phyloP scores from a whole-genome alignment of 202 grass and related monocot species.

The Elaeis oleifera region DNA sequence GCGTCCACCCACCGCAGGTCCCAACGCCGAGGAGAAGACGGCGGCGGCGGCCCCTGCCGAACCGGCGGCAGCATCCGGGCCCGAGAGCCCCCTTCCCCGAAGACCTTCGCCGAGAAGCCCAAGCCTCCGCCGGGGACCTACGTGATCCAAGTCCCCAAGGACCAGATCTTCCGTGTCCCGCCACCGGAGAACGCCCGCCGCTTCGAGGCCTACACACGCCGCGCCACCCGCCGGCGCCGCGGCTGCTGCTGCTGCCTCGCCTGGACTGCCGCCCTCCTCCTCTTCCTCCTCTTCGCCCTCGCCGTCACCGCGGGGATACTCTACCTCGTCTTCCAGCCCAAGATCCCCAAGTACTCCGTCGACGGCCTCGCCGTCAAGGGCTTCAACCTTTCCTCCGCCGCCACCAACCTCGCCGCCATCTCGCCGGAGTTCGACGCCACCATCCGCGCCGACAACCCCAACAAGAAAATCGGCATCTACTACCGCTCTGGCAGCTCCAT shows the following conservation, averaged over 20 bases:
- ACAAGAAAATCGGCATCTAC: slow-evolving; percentile 49
- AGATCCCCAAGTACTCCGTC: slow-evolving; percentile 38
- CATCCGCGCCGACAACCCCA: slow-evolving; percentile 51
- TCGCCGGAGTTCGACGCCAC: slow-evolving; percentile 44
- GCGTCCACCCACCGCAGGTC: slow-evolving; percentile 22
- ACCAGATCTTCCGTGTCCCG: slow-evolving; percentile 63
- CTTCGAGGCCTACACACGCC: slow-evolving; percentile 60
- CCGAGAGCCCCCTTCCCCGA: slow-evolving; percentile 37
- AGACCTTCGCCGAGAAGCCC: neutral
- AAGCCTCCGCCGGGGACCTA: slow-evolving; percentile 21
- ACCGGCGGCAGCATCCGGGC: slow-evolving; percentile 35
- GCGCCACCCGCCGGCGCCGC: slow-evolving; percentile 29
- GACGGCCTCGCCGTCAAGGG: slow-evolving; percentile 35
- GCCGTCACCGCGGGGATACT: slow-evolving; percentile 16
- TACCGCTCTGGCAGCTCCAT: slow-evolving; percentile 41
- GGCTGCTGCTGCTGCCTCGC: slow-evolving; percentile 42
- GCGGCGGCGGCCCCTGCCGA: slow-evolving; percentile 22
- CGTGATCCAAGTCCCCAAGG: slow-evolving; percentile 73
- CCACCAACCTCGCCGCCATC: slow-evolving; percentile 13
- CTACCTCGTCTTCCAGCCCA: slow-evolving; percentile 39
- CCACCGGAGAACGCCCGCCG: slow-evolving; percentile 64
- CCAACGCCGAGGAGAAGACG: neutral
- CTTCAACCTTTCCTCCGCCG: slow-evolving; percentile 30
- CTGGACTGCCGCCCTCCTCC: slow-evolving; percentile 22
- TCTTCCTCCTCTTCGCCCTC: slow-evolving; percentile 22